Evolutionary conservation across 129 eudicot genomes (phyloP), one percentile per base, ranked within the genome.

Genomic region (Oenanthe sinensis): DNA sequence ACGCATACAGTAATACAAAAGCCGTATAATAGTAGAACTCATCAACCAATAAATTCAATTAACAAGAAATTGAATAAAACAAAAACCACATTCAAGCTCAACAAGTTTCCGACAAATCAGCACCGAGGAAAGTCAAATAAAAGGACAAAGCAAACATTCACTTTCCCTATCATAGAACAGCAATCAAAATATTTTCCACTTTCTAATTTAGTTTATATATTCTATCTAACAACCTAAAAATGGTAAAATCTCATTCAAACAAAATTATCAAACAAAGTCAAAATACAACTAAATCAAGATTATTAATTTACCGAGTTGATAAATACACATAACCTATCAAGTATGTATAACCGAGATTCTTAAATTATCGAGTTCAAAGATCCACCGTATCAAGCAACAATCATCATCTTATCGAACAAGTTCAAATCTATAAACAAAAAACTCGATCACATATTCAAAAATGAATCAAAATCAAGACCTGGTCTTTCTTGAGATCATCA

Each of bases 401-500:
- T 39, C 42, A 39, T 39, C 42, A 39, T 39, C 42, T 49, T 11
- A 3, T 55, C 2, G 4, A 69, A 33, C 46, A 39, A 39, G 42
- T 71, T 19, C 24, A 0, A 71, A 24, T 24, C 40, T 8, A 17
- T 15, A 4, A 33, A 19, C 17, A 7, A 16, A 4, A 69, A 71
- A 71, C 42, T 71, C 28, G 3, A 12, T 26, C 15, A 33, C 13
- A 14, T 28, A 26, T 68, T 26, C 17, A 68, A 33, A 33, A 33
- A 33, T 33, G 36, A 33, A 1, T 33, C 36, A 33, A 17, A 13
- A 77, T 80, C 20, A 49, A 16, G 17, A 91, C 97, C 97, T 91
- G 92, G 81, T 91, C 97, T 79, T 89, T 91, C 9, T 20, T 90
- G 42, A 44, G 87, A 77, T 87, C 83, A 65, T 86, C 88, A 75